These are phyloP conservation scores for Puccinia novopanici DNA, from an alignment of 1,284 basidiomycete species.

Conservation along the genomic window DNA sequence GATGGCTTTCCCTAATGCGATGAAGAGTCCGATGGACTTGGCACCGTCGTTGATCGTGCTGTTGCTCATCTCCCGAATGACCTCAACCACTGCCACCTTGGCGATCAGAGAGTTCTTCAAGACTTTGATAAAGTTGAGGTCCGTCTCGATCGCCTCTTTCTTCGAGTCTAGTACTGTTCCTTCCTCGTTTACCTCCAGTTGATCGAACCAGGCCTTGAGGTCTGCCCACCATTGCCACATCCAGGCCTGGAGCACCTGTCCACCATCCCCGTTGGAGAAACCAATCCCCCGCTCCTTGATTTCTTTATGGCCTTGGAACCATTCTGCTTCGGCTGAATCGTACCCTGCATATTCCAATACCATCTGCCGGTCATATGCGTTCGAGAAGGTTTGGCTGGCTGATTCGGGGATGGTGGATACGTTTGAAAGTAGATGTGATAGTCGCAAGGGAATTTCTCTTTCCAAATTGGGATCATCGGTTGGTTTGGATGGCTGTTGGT, in stretches of 20 bases:
- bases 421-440: slow-evolving; percentile 43
- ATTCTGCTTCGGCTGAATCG: slow-evolving; percentile 48
- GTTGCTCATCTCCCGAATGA: too few species aligned
- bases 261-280: slow-evolving; percentile 28
- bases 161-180: too few species aligned
- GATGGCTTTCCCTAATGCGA: too few species aligned
- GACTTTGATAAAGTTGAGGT: too few species aligned
- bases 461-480: slow-evolving; percentile 38
- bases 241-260: slow-evolving; percentile 44
- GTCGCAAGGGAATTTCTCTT: slow-evolving; percentile 35
- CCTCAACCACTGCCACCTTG: too few species aligned
- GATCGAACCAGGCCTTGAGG: too few species aligned
- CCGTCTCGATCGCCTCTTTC: too few species aligned
- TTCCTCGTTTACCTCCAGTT: too few species aligned
- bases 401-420: slow-evolving; percentile 47
- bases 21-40: too few species aligned
- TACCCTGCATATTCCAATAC: slow-evolving; percentile 46
- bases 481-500: slow-evolving; percentile 42
- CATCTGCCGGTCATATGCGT: slow-evolving; percentile 43
- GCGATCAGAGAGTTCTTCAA: too few species aligned
- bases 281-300: slow-evolving; percentile 21
- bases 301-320: slow-evolving; percentile 46
- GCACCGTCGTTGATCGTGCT: too few species aligned
- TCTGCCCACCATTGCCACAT: too few species aligned
- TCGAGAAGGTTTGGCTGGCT: neutral